These are phyloP conservation scores for Papiliotrema fonsecae DNA, from an alignment of 1,284 basidiomycete genomes.

Conservation along the genomic window DNA sequence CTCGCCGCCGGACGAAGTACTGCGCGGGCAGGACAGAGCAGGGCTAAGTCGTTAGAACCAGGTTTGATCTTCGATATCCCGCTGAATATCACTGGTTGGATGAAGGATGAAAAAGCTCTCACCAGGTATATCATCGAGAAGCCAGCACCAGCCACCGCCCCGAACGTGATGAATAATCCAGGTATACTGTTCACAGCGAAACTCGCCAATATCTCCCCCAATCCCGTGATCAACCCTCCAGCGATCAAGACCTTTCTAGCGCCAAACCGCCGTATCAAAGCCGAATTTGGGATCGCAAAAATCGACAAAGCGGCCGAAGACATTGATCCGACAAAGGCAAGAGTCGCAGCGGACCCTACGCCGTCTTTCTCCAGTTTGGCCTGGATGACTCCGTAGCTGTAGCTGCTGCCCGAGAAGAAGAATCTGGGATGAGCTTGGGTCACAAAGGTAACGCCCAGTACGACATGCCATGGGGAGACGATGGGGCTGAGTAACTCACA, in stretches of 20 bases:
- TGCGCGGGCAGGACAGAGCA: slow-evolving; percentile 18
- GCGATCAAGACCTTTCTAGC: slow-evolving; percentile 22
- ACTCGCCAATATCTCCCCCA: slow-evolving; percentile 29
- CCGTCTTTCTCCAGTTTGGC: slow-evolving; percentile 26
- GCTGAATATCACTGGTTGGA: neutral
- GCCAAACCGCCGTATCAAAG: slow-evolving; percentile 28
- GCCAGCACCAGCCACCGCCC: slow-evolving; percentile 1
- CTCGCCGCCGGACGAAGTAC: slow-evolving; percentile 37
- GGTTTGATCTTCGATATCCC: too few relatives aligned
- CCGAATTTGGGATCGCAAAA: slow-evolving; percentile 35
- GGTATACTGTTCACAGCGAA: slow-evolving; percentile 23
- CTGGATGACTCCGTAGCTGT: slow-evolving; percentile 42
- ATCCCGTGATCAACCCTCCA: slow-evolving; percentile 25
- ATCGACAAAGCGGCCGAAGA: slow-evolving; percentile 26
- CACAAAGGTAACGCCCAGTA: too few relatives aligned
- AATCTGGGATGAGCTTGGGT: slow-evolving; percentile 10
- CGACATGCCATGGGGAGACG: neutral
- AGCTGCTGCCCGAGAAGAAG: slow-evolving; percentile 32
- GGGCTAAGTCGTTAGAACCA: too few relatives aligned
- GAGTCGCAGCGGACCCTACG: slow-evolving; percentile 32
- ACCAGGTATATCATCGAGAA: slow-evolving; percentile 16
- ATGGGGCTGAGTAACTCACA: slow-evolving; percentile 3
- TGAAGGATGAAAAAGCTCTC: slow-evolving; percentile 1
- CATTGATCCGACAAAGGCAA: slow-evolving; percentile 41
- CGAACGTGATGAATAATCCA: slow-evolving; percentile 21